Percentiles rank a stretch among this genome's conserved stretches.
Evolutionary conservation across 441 rosid genomes (phyloP).

Genomic region (Gossypium gossypioides): DNA sequence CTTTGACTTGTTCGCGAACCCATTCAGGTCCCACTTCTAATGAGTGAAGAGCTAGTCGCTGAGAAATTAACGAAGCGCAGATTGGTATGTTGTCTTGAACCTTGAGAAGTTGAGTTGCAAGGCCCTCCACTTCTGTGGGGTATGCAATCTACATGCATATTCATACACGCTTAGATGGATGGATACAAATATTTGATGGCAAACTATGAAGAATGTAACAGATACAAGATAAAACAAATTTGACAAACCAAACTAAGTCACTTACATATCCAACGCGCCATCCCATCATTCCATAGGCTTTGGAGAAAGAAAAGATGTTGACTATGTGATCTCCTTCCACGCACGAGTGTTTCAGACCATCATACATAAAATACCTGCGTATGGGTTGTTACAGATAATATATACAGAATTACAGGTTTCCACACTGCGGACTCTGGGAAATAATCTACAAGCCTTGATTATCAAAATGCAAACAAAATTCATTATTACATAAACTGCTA

Average conservation of each 20-base stretch:
- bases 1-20: conserved; percentile 58
- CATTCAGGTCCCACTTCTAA: conserved; percentile 70
- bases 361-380: conserved; percentile 94
- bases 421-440: neutral
- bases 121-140: conserved; percentile 65
- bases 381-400: neutral
- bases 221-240: neutral
- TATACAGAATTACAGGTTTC: conserved; percentile 5
- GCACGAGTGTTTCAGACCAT: conserved; percentile 76
- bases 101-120: conserved; percentile 62
- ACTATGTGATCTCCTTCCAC: conserved; percentile 83
- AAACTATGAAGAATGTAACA: neutral
- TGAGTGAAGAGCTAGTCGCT: conserved; percentile 71
- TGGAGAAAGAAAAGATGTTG: conserved; percentile 93
- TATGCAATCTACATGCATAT: conserved; percentile 65
- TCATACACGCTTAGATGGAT: neutral
- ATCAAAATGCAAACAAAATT: neutral
- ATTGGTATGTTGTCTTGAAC: conserved; percentile 96
- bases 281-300: conserved; percentile 99
- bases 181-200: neutral
- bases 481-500: neutral
- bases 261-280: conserved; percentile 99
- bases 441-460: neutral
- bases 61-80: conserved; percentile 78
- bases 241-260: neutral